phyloP scores from a whole-genome alignment of 495 filamentous ascomycete genomes.

The Sordaria brevicollis region DNA sequence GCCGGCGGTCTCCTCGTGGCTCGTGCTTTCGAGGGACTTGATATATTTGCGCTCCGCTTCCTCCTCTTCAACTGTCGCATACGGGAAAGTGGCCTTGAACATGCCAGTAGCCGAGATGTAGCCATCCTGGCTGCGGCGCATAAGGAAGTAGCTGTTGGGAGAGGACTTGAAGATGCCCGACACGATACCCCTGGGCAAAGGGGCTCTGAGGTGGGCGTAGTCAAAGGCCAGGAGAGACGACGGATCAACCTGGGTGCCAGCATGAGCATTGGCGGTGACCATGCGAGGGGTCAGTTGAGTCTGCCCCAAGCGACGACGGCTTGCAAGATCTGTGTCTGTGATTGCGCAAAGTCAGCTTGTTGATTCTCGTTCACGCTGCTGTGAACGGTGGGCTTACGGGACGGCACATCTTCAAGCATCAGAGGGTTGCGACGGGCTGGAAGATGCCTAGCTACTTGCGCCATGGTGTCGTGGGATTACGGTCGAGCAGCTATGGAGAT shows the following conservation, averaged over 20 bases:
- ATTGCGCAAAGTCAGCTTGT: constrained; percentile 2
- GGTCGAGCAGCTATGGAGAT: not conserved
- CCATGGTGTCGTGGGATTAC: constrained; percentile 37
- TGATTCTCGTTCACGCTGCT: not conserved
- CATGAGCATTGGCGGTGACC: constrained; percentile 45
- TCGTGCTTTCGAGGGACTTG: constrained; percentile 66
- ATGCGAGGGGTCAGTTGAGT: constrained; percentile 78
- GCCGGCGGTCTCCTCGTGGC: constrained; percentile 84
- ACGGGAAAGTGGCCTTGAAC: constrained; percentile 99
- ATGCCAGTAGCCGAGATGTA: constrained; percentile 94
- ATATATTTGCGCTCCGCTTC: constrained; percentile 77
- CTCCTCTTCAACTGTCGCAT: constrained; percentile 77
- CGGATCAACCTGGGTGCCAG: constrained; percentile 56
- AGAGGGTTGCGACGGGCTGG: constrained; percentile 68
- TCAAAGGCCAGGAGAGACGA: constrained; percentile 75
- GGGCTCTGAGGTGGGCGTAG: constrained; percentile 89
- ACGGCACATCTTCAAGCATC: constrained; percentile 60
- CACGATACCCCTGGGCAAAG: constrained; percentile 76
- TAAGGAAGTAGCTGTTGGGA: constrained; percentile 90
- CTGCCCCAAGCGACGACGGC: constrained; percentile 80
- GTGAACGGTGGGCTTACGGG: constrained; percentile 34
- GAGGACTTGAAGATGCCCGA: constrained; percentile 84
- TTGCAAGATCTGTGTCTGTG: constrained; percentile 71
- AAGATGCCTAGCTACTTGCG: constrained; percentile 42
- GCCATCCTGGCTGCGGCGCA: constrained; percentile 92